Conservation (phyloP, 192 early-diverging fungal species). For the Podila epigama region DNA sequence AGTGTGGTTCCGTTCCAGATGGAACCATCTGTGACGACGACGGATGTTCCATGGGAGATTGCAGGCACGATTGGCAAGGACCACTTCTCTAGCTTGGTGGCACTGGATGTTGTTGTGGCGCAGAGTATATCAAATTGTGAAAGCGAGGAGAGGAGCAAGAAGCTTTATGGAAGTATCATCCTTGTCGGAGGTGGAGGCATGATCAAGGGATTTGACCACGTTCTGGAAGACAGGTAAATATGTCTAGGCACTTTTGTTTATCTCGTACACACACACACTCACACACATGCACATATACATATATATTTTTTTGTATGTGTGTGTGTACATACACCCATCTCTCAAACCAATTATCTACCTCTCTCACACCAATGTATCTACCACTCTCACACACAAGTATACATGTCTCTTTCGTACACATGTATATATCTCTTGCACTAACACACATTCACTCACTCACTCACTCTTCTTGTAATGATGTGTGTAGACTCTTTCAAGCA, state of each 20-base stretch:
- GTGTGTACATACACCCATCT: too few relatives aligned
- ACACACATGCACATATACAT: neutral
- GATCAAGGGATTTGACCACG: constrained; percentile 68
- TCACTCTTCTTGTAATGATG: too few relatives aligned
- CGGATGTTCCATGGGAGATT: constrained; percentile 36
- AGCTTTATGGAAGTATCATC: constrained; percentile 79
- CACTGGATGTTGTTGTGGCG: constrained; percentile 74
- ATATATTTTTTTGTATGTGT: neutral
- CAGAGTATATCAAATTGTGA: constrained; percentile 71
- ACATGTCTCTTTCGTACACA: neutral
- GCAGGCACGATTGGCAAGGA: constrained; percentile 45
- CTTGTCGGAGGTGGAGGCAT: constrained; percentile 87
- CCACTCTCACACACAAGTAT: neutral
- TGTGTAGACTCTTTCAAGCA: constrained; percentile 50
- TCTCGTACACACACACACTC: neutral
- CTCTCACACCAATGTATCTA: too few relatives aligned
- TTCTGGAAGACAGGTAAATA: constrained; percentile 68
- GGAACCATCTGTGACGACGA: constrained; percentile 43
- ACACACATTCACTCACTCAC: neutral
- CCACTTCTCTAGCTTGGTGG: constrained; percentile 34
- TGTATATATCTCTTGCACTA: constrained; percentile 1
- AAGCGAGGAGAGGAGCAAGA: constrained; percentile 73
- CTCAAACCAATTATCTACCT: too few relatives aligned
- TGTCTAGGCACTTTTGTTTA: neutral
- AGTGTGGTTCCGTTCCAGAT: constrained; percentile 25